Base-by-base conservation (phyloP, 2,329 filamentous ascomycete genomes). In the Pseudopyrenochaeta lycopersici region DNA sequence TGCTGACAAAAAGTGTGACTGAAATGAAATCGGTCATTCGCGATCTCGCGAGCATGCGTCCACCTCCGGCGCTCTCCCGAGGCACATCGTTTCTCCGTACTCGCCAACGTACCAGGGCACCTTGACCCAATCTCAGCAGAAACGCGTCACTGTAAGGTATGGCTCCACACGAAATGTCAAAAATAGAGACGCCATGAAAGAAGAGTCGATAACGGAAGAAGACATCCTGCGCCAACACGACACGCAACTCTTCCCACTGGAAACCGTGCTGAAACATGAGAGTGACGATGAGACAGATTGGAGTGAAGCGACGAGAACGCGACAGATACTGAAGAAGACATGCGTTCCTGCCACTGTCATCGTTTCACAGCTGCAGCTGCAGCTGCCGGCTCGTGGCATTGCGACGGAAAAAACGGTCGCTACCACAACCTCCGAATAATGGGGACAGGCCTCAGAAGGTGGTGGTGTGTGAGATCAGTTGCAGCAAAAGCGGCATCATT, bases 401-500 rank as follows among this genome's bases (percentile, higher is more conserved):
- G 38, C 33, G 21, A 46, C 36, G 52, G 47, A 40, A 46, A 54
- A 44, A 52, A 57, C 47, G 49, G 46, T 52, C 49, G 52, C 18
- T 4, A 32, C 33, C 39, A 46, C 39, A 44, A 50, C 43, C 38
- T 18, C 11, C 27, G 33, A 38, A 40, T 27, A 29, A 42, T 18
- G 12, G 21, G 36, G 33, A 62, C 59, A 60, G 59, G 59, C 59
- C 56, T 62, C 59, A 62, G 59, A 60, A 62, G 20, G 35, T 60
- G 43, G 48, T 61, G 47, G 47, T 55, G 52, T 49, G 56, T 60
- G 57, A 58, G 52, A 56, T 63, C 57, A 63, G 57, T 58, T 57
- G 57, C 54, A 49, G 49, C 52, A 48, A 46, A 54, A 38, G 56
- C 48, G 31, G 52, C 52, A 67, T 76, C 72, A 75, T 68, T 70